Base-by-base conservation (phyloP, 768 basidiomycete species). In the Lactarius sanguifluus region DNA sequence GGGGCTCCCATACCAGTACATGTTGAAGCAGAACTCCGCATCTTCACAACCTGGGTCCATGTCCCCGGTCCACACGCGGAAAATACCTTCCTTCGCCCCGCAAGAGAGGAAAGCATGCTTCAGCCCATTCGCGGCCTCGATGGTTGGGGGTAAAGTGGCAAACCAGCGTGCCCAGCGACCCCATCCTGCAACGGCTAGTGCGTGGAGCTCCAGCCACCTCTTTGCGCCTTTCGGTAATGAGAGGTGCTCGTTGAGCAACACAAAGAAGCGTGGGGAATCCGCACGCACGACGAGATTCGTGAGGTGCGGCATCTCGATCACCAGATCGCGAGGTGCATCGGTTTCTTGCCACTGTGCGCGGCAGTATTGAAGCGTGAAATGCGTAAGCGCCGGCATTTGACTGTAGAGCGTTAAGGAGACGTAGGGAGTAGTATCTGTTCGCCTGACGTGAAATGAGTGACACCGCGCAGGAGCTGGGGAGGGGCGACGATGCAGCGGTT, bases 381-480 rank as follows among this genome's bases (percentile, higher is more conserved):
- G 66, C 12, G 41, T 45, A 25, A 67, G 66, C 0, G 52, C 41
- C 2, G 66, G 57, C 66, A 67, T 67, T 57, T 63, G 66, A 40
- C 50, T n/a, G n/a, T 25, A 67, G 32, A 25, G 62, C 62, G 18
- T 54, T 40, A 12, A 67, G 52, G 18, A 67, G 66, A 32, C 16
- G 23, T 23, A 13, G 5, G 15, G 15, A 67, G 32, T 5, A 15
- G 20, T 50, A 67, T 63, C 28, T 63, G 66, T 41, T 67, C 66
- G 40, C 66, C 57, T 2, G 66, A 67, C 9, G 66, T 67, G 40
- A 67, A 67, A n/a, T 55, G 66, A 3, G 66, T 67, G 57, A 67
- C 32, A 8, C 62, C 62, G 7, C 57, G 57, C 62, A 67, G 50
- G 41, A 67, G 57, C 57, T 57, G 63, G 25, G 28, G 32, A 16